phyloP scores from a whole-genome alignment of 768 basidiomycete species.

The Pluteus cervinus region DNA sequence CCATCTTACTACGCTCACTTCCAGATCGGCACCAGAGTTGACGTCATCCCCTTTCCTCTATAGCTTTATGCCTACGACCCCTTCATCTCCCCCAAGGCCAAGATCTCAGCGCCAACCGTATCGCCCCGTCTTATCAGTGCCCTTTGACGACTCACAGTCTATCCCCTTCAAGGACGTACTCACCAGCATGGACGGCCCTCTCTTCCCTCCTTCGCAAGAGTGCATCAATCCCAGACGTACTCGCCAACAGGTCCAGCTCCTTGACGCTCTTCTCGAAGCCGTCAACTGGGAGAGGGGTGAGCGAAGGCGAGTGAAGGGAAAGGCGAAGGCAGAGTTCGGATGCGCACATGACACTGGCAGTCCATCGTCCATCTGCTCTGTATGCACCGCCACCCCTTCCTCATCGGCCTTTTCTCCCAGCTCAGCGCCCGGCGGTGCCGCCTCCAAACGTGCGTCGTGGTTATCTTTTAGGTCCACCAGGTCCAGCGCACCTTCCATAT shows the following conservation, averaged over 20 bases:
- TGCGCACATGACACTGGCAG: too few species aligned
- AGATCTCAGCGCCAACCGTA: conserved; percentile 5
- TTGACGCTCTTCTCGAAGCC: conserved; percentile 37
- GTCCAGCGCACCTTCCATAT: too few species aligned
- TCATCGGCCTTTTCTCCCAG: conserved; percentile 10
- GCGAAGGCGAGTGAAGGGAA: conserved; percentile 24
- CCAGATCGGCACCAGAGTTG: conserved; percentile 2
- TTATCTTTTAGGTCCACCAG: too few species aligned
- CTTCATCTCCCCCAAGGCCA: conserved; percentile 9
- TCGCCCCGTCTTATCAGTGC: conserved; percentile 20
- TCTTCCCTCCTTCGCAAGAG: conserved; percentile 48
- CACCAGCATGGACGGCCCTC: conserved; percentile 48
- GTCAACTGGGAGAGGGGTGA: conserved; percentile 37
- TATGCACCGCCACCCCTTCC: conserved; percentile 2
- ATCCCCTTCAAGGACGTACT: conserved; percentile 55
- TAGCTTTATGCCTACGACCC: conserved; percentile 15
- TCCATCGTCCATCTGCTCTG: too few species aligned
- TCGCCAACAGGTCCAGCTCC: conserved; percentile 25
- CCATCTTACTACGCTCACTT: conserved; percentile 11
- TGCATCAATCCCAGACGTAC: conserved; percentile 18
- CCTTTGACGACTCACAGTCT: conserved; percentile 29
- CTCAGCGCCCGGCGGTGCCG: too few species aligned
- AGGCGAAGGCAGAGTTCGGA: conserved; percentile 26
- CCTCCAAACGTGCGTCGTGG: too few species aligned
- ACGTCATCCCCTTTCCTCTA: conserved; percentile 5